Evolutionary conservation across 2,329 filamentous ascomycete species (phyloP), one percentile per base, ranked within the genome.

Genomic region (Ophiostoma angusticollis): DNA sequence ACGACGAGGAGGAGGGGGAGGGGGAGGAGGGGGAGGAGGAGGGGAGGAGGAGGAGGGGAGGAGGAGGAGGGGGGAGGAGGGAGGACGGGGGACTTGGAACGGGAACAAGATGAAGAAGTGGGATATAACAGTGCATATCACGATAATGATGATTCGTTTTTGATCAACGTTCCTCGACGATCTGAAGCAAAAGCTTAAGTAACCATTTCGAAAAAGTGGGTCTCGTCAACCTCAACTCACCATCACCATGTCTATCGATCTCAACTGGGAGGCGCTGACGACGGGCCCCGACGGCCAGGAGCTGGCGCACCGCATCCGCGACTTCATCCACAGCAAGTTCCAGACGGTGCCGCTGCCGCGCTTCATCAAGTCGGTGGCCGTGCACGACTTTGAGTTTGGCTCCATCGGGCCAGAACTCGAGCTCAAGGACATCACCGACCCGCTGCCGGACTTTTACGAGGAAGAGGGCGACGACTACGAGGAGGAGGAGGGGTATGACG

Each of bases 341-440:
- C 91, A 98, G 62, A 78, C 85, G 45, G 80, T 96, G 47, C 74
- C 81, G 19, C 72, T 98, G 33, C 91, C 91, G 43, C 83, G 86
- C 53, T 95, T 98, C 70, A 95, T 98, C 61, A 87, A 91, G 54
- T 91, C 86, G 19, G 91, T 98, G 51, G 81, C 85, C 39, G 87
- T 95, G 29, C 87, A 95, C 57, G 80, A 84, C 45, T 98, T 98
- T 61, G 80, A 89, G 47, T 95, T 98, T 57, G 91, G 91, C 34
- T 75, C 68, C 21, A 77, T 89, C 35, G 70, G 83, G 28, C 91
- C 91, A 2, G 74, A 83, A 50, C 73, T 98, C 30, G 85, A 93
- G 55, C 79, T 98, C 52, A 96, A 95, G 61, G 91, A 96, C 58
- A 87, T 98, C 45, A 93, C 89, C 50, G 87, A 98, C 56, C 91